Percentiles rank a stretch among this genome's conserved stretches.
Evolutionary conservation across 768 basidiomycete genomes (phyloP).

Genomic region (Auriculariales sp.): DNA sequence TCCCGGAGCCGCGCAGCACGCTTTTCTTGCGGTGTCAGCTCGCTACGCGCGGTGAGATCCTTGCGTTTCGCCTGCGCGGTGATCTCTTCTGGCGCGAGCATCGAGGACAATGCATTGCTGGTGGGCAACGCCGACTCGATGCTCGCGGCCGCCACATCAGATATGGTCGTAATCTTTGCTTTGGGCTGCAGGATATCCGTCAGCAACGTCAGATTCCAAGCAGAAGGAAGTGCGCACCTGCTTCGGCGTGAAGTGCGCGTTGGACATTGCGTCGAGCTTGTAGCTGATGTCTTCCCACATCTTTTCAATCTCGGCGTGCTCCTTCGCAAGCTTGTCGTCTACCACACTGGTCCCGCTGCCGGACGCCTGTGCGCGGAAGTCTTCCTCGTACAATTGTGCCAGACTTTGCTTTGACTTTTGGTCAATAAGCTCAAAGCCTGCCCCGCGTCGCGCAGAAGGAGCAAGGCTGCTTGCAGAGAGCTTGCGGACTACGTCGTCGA

Average conservation of each 20-base stretch:
- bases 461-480: conserved; percentile 23
- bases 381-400: conserved; percentile 92
- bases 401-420: conserved; percentile 78
- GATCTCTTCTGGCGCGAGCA: conserved; percentile 91
- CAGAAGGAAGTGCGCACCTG: conserved; percentile 34
- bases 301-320: conserved; percentile 75
- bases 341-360: conserved; percentile 33
- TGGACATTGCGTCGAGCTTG: conserved; percentile 87
- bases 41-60: conserved; percentile 50
- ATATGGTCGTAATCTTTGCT: conserved; percentile 67
- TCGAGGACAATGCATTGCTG: conserved; percentile 52
- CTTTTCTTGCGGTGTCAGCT: conserved; percentile 79
- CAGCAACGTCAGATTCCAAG: conserved; percentile 3
- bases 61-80: conserved; percentile 41
- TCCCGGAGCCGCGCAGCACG: conserved; percentile 34
- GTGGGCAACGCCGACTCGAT: conserved; percentile 89
- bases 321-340: conserved; percentile 74
- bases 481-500: conserved; percentile 85
- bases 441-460: conserved; percentile 1
- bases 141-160: conserved; percentile 66
- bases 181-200: conserved; percentile 48
- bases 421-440: conserved; percentile 81
- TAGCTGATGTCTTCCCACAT: conserved; percentile 75
- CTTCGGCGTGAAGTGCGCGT: conserved; percentile 91
- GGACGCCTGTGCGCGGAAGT: conserved; percentile 57